Percentiles rank a stretch among this genome's conserved stretches.
Conservation (phyloP, 805 yeast genomes). For the Pichia nakasei region DNA sequence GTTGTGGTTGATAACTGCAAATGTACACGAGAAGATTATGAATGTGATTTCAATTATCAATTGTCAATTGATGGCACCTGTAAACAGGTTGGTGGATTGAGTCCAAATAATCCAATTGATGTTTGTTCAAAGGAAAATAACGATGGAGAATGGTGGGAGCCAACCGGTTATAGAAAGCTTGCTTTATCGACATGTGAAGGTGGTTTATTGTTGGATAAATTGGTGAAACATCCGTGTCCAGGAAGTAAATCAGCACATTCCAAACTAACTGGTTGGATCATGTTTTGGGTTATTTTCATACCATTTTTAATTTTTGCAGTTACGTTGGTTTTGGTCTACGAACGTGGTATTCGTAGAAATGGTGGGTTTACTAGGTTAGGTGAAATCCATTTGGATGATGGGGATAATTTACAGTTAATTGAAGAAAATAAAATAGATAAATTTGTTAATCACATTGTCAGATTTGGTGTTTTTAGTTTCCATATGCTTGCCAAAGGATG, state of each 20-base stretch:
- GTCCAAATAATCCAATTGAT: constrained; percentile 55
- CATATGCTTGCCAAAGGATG: constrained; percentile 10
- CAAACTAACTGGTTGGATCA: constrained; percentile 46
- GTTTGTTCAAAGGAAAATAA: constrained; percentile 47
- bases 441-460: constrained; percentile 49
- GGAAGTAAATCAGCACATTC: constrained; percentile 63
- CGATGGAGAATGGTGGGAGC: constrained; percentile 68
- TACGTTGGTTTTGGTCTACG: constrained; percentile 64
- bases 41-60: constrained; percentile 84
- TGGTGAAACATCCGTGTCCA: constrained; percentile 71
- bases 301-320: constrained; percentile 47
- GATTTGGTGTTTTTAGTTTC: constrained; percentile 39
- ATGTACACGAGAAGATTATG: constrained; percentile 82
- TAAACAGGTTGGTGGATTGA: constrained; percentile 64
- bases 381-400: constrained; percentile 76
- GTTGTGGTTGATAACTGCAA: constrained; percentile 58
- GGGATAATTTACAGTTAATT: constrained; percentile 40
- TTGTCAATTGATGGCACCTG: constrained; percentile 76
- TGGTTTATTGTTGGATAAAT: constrained; percentile 63
- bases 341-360: constrained; percentile 69
- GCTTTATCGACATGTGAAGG: constrained; percentile 82
- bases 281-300: constrained; percentile 44
- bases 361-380: constrained; percentile 76
- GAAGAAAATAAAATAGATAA: constrained; percentile 57
- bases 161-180: constrained; percentile 87